Evolutionary conservation across 1,139 yeast species (phyloP).

Genomic region (Pneumocystis jirovecii): DNA sequence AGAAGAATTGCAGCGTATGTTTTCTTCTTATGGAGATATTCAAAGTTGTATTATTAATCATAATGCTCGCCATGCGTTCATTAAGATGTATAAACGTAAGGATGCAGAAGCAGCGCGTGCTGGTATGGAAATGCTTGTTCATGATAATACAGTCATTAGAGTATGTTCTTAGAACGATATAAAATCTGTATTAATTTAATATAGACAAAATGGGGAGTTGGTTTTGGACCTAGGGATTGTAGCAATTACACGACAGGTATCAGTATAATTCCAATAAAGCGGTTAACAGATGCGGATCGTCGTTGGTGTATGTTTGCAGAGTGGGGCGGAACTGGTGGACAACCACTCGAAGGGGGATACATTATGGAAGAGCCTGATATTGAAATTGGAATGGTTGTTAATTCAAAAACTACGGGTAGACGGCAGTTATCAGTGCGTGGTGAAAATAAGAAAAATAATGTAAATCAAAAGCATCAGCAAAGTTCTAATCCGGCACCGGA

Average conservation of each 20-base stretch:
- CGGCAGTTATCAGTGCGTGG: neutral
- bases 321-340: conserved; percentile 96
- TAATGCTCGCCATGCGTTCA: conserved; percentile 89
- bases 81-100: conserved; percentile 83
- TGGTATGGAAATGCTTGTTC: conserved; percentile 36
- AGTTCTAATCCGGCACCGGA: neutral
- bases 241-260: conserved; percentile 87
- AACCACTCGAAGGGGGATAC: conserved; percentile 64
- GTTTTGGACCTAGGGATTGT: conserved; percentile 97
- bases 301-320: conserved; percentile 82
- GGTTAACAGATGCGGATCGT: conserved; percentile 86
- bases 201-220: conserved; percentile 90
- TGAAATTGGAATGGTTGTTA: conserved; percentile 85
- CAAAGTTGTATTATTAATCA: conserved; percentile 78
- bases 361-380: conserved; percentile 95
- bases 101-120: conserved; percentile 68
- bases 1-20: conserved; percentile 39
- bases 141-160: conserved; percentile 46
- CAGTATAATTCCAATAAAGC: conserved; percentile 67
- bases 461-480: neutral
- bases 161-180: neutral
- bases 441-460: neutral
- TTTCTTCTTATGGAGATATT: conserved; percentile 86
- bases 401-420: conserved; percentile 60
- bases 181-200: neutral